A percentile compares a stretch with the other conserved stretches of the same genome.
Evolutionary conservation across 306 rosid genomes (phyloP).

Genomic region (Acacia crassicarpa): DNA sequence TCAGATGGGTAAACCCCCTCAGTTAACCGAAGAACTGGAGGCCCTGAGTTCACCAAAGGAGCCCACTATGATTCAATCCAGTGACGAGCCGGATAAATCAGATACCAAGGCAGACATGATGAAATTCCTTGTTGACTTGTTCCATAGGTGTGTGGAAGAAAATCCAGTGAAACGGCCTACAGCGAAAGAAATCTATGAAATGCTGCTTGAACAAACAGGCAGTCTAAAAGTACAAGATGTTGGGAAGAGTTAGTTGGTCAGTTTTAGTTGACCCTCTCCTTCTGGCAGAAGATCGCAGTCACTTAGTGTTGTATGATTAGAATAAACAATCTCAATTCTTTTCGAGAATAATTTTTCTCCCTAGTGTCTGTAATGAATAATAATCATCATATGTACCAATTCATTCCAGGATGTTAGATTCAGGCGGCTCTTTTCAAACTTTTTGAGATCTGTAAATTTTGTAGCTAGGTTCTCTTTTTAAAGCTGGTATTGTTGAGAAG

Average conservation of each 20-base stretch:
- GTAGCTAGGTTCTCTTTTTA: constrained; percentile 28
- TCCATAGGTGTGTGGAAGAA: constrained; percentile 63
- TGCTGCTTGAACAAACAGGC: constrained; percentile 46
- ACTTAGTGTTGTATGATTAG: constrained; percentile 27
- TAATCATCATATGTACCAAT: constrained; percentile 19
- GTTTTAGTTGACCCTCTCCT: constrained; percentile 26
- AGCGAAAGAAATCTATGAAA: constrained; percentile 64
- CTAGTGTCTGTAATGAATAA: constrained; percentile 27
- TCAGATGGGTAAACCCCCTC: constrained; percentile 72
- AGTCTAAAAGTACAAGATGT: constrained; percentile 34
- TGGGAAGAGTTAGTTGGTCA: constrained; percentile 38
- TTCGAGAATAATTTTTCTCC: constrained; percentile 29
- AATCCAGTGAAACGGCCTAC: constrained; percentile 73
- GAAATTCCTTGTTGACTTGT: constrained; percentile 72
- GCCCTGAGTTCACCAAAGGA: constrained; percentile 41
- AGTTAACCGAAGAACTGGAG: constrained; percentile 66
- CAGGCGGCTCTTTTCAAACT: constrained; percentile 39
- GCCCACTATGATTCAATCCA: constrained; percentile 65
- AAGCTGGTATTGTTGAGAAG: constrained; percentile 20
- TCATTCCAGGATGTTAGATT: constrained; percentile 19
- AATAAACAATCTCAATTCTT: constrained; percentile 22
- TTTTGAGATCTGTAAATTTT: constrained; percentile 42
- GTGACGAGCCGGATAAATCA: constrained; percentile 44
- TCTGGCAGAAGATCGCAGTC: constrained; percentile 33
- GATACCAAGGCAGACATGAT: constrained; percentile 39